These are phyloP conservation scores for Phanerochaete carnosa DNA, from an alignment of 768 basidiomycete genomes.

Conservation along the genomic window DNA sequence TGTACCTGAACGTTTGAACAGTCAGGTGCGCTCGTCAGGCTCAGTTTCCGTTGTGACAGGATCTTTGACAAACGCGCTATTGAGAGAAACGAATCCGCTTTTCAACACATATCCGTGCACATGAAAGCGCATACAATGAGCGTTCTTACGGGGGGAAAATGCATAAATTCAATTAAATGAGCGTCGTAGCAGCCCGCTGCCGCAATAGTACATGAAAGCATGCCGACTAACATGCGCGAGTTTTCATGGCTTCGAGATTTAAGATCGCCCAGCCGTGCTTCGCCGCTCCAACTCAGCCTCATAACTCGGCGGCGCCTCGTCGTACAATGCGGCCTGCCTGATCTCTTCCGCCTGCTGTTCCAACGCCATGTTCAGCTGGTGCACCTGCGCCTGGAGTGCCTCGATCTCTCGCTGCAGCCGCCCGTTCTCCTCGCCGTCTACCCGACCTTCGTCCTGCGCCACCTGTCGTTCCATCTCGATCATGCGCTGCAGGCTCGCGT, in stretches of 20 bases:
- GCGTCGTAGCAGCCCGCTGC: not conserved
- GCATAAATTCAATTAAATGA: not conserved
- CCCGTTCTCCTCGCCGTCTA: not conserved
- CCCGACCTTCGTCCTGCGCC: not conserved
- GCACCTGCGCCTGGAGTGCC: not conserved
- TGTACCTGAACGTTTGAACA: too few species aligned
- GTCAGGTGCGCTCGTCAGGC: too few species aligned
- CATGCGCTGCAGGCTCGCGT: not conserved
- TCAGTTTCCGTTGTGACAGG: too few species aligned
- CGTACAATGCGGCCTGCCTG: too few species aligned
- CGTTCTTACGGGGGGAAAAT: too few species aligned
- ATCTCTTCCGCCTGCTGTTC: not conserved
- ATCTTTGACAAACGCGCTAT: too few species aligned
- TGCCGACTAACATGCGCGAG: not conserved
- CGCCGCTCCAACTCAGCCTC: not conserved
- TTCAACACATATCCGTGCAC: not conserved
- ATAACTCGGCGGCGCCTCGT: slow-evolving; percentile 2
- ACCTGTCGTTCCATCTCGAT: not conserved
- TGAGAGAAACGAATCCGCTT: too few species aligned
- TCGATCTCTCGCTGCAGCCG: not conserved
- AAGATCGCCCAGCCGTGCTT: not conserved
- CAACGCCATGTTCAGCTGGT: not conserved
- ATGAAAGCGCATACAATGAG: not conserved
- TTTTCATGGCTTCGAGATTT: not conserved
- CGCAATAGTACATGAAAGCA: not conserved